Percentiles rank a stretch among this genome's conserved stretches.
phyloP scores from a whole-genome alignment of 2,329 filamentous ascomycete species.

The Bipolaris victoriae region DNA sequence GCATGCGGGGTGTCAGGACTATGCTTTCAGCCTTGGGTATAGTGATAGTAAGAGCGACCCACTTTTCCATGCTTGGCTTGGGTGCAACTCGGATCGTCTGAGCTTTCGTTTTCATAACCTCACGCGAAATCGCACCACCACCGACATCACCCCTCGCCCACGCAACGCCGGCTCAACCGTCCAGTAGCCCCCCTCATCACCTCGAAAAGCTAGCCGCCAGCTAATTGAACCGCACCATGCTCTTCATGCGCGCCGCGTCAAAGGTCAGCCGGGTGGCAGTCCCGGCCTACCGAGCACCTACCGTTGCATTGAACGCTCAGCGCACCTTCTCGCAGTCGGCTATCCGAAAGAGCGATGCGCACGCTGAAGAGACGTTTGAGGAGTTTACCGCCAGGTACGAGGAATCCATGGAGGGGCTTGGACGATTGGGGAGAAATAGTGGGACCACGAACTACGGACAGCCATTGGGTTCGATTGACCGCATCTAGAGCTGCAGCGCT shows the following conservation, averaged over 20 bases:
- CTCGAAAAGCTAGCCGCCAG: conserved; percentile 28
- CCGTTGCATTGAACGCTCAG: conserved; percentile 43
- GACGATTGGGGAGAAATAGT: conserved; percentile 16
- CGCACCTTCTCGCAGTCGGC: conserved; percentile 60
- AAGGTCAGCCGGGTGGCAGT: conserved; percentile 43
- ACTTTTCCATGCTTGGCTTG: conserved; percentile 31
- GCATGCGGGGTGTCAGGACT: not conserved
- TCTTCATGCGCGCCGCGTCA: conserved; percentile 47
- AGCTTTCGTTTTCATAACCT: conserved; percentile 35
- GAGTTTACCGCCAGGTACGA: conserved; percentile 95
- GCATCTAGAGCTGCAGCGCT: conserved; percentile 31
- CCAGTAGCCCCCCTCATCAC: conserved; percentile 23
- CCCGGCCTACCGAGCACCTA: conserved; percentile 44
- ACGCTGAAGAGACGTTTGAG: conserved; percentile 97
- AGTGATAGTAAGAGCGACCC: conserved; percentile 13
- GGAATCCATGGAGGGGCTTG: conserved; percentile 29
- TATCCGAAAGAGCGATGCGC: conserved; percentile 56
- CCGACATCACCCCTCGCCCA: conserved; percentile 35
- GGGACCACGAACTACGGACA: conserved; percentile 22
- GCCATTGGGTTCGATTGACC: conserved; percentile 40
- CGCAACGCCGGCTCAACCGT: conserved; percentile 30
- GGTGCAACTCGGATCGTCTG: conserved; percentile 30
- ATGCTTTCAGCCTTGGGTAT: conserved; percentile 20
- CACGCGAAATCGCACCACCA: conserved; percentile 30
- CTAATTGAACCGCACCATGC: conserved; percentile 45